Conservation (phyloP, 1,139 yeast genomes). For the Geotrichum australiense region DNA sequence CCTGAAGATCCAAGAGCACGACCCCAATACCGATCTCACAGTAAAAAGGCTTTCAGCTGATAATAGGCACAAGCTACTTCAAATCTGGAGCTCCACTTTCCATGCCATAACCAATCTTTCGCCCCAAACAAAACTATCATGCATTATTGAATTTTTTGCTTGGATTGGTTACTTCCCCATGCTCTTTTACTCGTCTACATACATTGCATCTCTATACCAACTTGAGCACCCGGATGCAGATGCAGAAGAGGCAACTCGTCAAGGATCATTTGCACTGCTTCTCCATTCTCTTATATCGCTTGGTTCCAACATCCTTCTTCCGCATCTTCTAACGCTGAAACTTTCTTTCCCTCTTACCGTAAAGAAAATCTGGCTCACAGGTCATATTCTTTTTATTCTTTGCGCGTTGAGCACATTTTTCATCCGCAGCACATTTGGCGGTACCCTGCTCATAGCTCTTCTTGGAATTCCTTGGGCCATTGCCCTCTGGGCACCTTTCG, state of each 20-base stretch:
- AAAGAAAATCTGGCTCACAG: constrained; percentile 37
- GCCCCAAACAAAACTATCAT: constrained; percentile 39
- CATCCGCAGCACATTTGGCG: constrained; percentile 34
- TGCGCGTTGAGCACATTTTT: constrained; percentile 40
- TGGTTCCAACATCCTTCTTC: constrained; percentile 36
- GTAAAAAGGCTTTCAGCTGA: constrained; percentile 21
- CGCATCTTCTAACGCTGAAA: constrained; percentile 25
- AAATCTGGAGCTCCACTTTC: constrained; percentile 31
- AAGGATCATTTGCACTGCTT: constrained; percentile 41
- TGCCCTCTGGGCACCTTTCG: constrained; percentile 49
- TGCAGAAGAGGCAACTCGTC: constrained; percentile 37
- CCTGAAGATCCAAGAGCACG: constrained; percentile 38
- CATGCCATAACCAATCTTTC: constrained; percentile 39
- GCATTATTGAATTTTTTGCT: constrained; percentile 44
- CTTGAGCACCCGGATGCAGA: constrained; percentile 28
- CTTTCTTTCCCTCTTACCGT: constrained; percentile 26
- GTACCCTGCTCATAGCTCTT: constrained; percentile 39
- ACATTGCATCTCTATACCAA: constrained; percentile 43
- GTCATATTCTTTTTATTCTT: constrained; percentile 38
- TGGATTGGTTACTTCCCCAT: constrained; percentile 49
- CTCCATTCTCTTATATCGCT: constrained; percentile 41
- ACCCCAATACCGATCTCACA: constrained; percentile 40
- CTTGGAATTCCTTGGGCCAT: constrained; percentile 47
- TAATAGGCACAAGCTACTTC: constrained; percentile 11
- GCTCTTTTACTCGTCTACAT: constrained; percentile 45